A percentile compares a stretch with the other conserved stretches of the same genome.
These are phyloP conservation scores for Cenchrus americanus DNA, from an alignment of 176 grass and related monocot species.

Conservation along the genomic window DNA sequence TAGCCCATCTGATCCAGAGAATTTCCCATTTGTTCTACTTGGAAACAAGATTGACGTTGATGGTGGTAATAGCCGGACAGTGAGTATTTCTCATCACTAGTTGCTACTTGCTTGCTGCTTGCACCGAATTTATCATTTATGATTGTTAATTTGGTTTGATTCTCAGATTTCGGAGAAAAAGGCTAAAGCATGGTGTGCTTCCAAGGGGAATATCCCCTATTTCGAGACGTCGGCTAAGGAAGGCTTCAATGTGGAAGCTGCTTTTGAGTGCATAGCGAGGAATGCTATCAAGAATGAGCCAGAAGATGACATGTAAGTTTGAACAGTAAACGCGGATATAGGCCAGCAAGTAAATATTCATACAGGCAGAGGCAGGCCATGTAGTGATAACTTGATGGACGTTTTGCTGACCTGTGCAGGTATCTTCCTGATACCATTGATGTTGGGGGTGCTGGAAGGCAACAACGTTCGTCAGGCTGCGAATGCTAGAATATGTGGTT, in stretches of 20 bases:
- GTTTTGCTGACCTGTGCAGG: conserved; percentile 36
- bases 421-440: conserved; percentile 91
- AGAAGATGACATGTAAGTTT: conserved; percentile 87
- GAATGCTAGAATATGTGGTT: conserved; percentile 72
- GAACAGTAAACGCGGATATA: background rate
- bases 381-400: background rate
- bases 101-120: background rate
- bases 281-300: conserved; percentile 98
- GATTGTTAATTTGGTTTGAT: conserved; percentile 19
- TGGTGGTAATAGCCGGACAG: conserved; percentile 88
- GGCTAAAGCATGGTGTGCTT: conserved; percentile 92
- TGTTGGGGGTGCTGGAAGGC: conserved; percentile 65
- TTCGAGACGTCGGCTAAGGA: conserved; percentile 98
- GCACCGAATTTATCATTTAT: conserved; percentile 17
- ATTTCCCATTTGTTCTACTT: conserved; percentile 93
- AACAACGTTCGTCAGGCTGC: conserved; percentile 72
- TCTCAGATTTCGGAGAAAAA: conserved; percentile 89
- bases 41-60: conserved; percentile 94
- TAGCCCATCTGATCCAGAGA: conserved; percentile 84
- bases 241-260: conserved; percentile 92
- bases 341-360: background rate
- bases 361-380: background rate
- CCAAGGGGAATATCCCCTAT: conserved; percentile 87
- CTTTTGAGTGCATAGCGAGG: conserved; percentile 92
- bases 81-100: conserved; percentile 40